phyloP scores from a whole-genome alignment of 371 early-diverging fungal species.

The Haplosporangium sp. region DNA sequence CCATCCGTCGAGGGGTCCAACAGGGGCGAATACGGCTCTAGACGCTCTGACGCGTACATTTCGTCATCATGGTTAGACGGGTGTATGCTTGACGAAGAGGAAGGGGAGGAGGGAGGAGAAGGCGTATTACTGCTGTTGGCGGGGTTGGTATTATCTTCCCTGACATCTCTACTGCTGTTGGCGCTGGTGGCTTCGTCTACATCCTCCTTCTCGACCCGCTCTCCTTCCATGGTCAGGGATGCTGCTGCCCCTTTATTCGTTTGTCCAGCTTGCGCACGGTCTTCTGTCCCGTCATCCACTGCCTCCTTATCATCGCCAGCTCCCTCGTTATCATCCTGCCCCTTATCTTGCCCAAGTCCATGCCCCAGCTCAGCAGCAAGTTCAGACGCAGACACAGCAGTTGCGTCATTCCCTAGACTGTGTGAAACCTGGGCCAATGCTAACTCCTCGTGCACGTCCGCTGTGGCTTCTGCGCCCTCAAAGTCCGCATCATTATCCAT shows the following conservation, averaged over 20 bases:
- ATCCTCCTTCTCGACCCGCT: conserved; percentile 27
- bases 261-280: conserved; percentile 23
- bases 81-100: background rate
- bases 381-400: background rate
- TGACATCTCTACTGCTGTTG: conserved; percentile 1
- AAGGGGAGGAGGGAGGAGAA: conserved; percentile 1
- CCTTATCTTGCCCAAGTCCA: conserved; percentile 19
- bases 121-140: background rate
- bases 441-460: conserved; percentile 2
- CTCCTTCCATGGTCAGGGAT: conserved; percentile 1
- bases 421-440: background rate
- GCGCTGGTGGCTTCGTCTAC: background rate
- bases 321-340: conserved; percentile 11
- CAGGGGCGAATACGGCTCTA: conserved; percentile 42
- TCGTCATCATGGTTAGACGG: conserved; percentile 1
- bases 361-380: background rate
- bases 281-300: conserved; percentile 6
- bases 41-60: background rate
- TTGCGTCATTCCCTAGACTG: conserved; percentile 8
- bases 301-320: background rate
- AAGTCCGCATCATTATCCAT: background rate
- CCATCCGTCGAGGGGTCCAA: conserved; percentile 40
- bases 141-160: background rate
- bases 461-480: background rate
- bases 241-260: background rate